Evolutionary conservation across 352 stramenopile genomes (phyloP), one percentile per base, ranked within the genome.

Genomic region (Phytophthora megakarya): DNA sequence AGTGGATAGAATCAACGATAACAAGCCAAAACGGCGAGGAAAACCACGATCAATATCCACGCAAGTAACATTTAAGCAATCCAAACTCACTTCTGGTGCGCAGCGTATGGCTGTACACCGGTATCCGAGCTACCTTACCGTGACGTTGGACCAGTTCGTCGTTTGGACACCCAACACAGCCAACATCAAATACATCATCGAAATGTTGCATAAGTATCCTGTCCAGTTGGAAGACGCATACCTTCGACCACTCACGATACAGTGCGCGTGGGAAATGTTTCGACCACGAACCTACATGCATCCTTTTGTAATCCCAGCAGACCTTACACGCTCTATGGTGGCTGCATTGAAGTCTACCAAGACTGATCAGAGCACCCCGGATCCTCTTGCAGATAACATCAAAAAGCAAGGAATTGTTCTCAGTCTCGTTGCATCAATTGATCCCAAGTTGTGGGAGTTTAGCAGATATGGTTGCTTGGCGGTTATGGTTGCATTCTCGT

Each of bases 151-250:
- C 12, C 7, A 58, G 26, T 30, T 67, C 0, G 9, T 55, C 0
- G 1, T 18, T 5, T 62, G 44, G 50, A 25, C 43, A 25, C 32
- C 50, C 5, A 37, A 44, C 28, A 57, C 51, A 1, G 16, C 49
- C 1, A 62, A 62, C 28, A 19, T 67, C 3, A 62, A 61, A 15
- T 19, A n/a, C 6, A 43, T 67, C 2, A 22, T 46, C 9, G 35
- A 62, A 5, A 67, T 67, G 21, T 23, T 67, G 33, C 35, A 56
- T 6, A 35, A 21, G 0, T 61, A 67, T 46, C 49, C 39, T 10
- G 32, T 67, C 11, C 52, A 61, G 16, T 32, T 62, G 15, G 50
- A 67, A 18, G 50, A 62, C 6, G 23, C 43, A 1, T 58, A 52
- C 12, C 21, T 67, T 0, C 13, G 43, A 25, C 15, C 35, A 22